These are phyloP conservation scores for Trichomonas vaginalis DNA, from an alignment of 208 protist genomes.

Conservation along the genomic window DNA sequence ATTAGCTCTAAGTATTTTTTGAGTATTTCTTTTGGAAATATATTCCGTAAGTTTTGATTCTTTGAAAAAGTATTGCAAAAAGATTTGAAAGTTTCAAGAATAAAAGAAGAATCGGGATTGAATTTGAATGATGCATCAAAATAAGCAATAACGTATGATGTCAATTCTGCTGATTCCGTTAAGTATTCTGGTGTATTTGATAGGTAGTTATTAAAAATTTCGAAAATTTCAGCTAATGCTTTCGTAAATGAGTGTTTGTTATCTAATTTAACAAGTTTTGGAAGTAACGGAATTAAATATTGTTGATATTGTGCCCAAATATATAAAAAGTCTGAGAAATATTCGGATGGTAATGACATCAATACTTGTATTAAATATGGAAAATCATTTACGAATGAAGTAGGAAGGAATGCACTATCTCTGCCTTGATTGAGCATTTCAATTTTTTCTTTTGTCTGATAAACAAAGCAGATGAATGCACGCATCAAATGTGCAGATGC, in stretches of 20 bases:
- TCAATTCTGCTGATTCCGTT: neutral
- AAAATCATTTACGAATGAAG: neutral
- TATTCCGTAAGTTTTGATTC: neutral
- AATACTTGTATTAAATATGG: neutral
- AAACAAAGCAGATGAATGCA: neutral
- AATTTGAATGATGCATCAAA: neutral
- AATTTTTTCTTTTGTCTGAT: neutral
- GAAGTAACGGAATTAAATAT: neutral
- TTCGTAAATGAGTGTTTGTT: neutral
- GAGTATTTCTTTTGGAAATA: neutral
- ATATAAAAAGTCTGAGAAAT: neutral
- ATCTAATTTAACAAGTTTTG: neutral
- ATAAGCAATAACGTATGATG: neutral
- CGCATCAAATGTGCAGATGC: neutral
- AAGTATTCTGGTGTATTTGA: neutral
- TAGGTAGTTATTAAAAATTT: neutral
- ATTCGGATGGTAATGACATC: neutral
- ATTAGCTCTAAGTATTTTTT: neutral
- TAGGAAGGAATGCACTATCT: neutral
- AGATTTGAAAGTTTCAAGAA: neutral
- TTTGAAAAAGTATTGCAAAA: neutral
- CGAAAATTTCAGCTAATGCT: neutral
- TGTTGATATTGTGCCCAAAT: neutral
- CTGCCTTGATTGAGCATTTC: neutral
- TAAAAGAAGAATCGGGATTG: neutral